Evolutionary conservation across 2,329 filamentous ascomycete genomes (phyloP), one percentile per base, ranked within the genome.

Genomic region (Ceratocystis harringtonii): DNA sequence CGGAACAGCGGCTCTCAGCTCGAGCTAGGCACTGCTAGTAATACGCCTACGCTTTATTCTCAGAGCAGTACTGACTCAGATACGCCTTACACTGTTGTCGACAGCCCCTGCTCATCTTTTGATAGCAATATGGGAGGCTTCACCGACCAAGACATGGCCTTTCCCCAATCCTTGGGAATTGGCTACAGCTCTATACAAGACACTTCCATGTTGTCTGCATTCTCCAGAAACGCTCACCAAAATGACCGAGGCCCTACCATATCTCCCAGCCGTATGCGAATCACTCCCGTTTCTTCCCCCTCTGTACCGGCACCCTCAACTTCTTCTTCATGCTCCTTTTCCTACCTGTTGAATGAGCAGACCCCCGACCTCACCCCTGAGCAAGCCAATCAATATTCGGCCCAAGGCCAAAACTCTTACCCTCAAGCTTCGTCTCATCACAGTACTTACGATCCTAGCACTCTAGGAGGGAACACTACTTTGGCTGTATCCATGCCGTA

Each of bases 111-210:
- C 19, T 65, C 64, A 12, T 65, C 58, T 28, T 57, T 55, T 25
- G 64, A 65, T 45, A 48, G 64, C 36, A 55, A 43, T 7, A 57
- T 65, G 64, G 64, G 52, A 17, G 28, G n/a, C 30, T 22, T 62
- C 10, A 12, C 58, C 15, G 19, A 44, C n/a, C 64, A 43, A 8
- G 30, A 48, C 12, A 52, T 65, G 44, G 8, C 58, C 5, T 65
- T 62, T 45, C 43, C 50, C 25, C 64, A 62, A n/a, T 36, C 58
- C 10, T 43, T 50, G 10, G 45, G 22, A 2, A 48, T 41, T 22
- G 43, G 61, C 43, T 25, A 62, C 41, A 32, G 1, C 28, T 57
- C 62, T 28, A 22, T 25, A 8, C 62, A 58, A 4, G 43, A 57
- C 10, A 62, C 64, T 22, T 62, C 58, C 17, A 58, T 32, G 28